A percentile compares a stretch with the other conserved stretches of the same genome.
Evolutionary conservation across 2,329 filamentous ascomycete species (phyloP).

Genomic region (Fusarium albosuccineum): DNA sequence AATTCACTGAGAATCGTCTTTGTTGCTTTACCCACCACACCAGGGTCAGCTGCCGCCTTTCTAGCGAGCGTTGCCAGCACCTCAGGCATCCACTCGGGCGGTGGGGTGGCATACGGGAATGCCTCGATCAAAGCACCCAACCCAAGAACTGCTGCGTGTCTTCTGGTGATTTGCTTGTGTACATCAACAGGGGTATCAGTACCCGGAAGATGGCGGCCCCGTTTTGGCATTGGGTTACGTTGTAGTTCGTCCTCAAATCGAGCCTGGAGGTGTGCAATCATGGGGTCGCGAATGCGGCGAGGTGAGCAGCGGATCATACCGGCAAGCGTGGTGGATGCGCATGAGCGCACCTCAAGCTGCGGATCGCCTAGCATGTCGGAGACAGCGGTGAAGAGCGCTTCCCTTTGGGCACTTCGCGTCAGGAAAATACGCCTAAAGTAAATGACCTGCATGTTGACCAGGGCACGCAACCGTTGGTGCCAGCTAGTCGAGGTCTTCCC

Average conservation of each 20-base stretch:
- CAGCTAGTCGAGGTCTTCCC: slow-evolving; percentile 87
- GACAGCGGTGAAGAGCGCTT: slow-evolving; percentile 90
- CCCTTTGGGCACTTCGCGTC: slow-evolving; percentile 79
- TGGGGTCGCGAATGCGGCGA: slow-evolving; percentile 79
- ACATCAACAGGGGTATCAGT: slow-evolving; percentile 78
- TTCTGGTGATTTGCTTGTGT: slow-evolving; percentile 81
- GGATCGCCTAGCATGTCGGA: slow-evolving; percentile 92
- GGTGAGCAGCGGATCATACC: slow-evolving; percentile 99
- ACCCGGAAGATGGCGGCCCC: slow-evolving; percentile 67
- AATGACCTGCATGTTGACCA: slow-evolving; percentile 98
- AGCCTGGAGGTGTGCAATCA: slow-evolving; percentile 80
- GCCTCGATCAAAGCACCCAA: slow-evolving; percentile 92
- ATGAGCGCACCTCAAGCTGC: slow-evolving; percentile 93
- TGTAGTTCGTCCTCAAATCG: slow-evolving; percentile 84
- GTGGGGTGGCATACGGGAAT: slow-evolving; percentile 95
- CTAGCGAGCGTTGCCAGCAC: slow-evolving; percentile 87
- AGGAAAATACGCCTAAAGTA: slow-evolving; percentile 98
- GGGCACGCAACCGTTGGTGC: slow-evolving; percentile 93
- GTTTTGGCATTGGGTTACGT: slow-evolving; percentile 89
- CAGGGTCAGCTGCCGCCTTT: slow-evolving; percentile 87
- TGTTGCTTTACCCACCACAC: slow-evolving; percentile 94
- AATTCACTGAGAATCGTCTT: slow-evolving; percentile 96
- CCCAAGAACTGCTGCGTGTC: slow-evolving; percentile 92
- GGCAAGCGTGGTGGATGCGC: slow-evolving; percentile 91
- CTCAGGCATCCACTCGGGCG: slow-evolving; percentile 93